These are phyloP conservation scores for Peniophora sp. DNA, from an alignment of 1,284 basidiomycete genomes.

Conservation along the genomic window DNA sequence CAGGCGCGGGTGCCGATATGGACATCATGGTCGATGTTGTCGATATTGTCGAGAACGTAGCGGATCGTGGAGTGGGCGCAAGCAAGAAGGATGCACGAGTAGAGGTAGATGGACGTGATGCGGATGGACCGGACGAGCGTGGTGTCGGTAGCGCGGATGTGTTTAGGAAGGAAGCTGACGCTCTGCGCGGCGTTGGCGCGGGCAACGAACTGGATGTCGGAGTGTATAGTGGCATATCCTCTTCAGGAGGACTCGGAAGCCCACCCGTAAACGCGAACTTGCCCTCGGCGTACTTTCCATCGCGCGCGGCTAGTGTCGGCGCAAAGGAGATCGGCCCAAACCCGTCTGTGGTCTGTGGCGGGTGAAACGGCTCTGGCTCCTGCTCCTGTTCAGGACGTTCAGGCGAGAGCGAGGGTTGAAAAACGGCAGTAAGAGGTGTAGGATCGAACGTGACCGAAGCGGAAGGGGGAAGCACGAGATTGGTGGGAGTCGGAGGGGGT, in stretches of 20 bases:
- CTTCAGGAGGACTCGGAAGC: constrained; percentile 52
- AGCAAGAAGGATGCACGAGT: too few species aligned
- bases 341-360: too few species aligned
- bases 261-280: constrained; percentile 45
- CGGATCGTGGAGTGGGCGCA: too few species aligned
- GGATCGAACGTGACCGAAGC: constrained; percentile 20
- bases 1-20: too few species aligned
- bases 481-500: constrained; percentile 5
- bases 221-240: constrained; percentile 17
- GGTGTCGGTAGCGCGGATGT: too few species aligned
- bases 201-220: too few species aligned
- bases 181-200: too few species aligned
- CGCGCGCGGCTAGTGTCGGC: constrained; percentile 44
- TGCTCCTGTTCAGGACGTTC: constrained; percentile 1
- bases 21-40: too few species aligned
- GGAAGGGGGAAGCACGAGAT: constrained; percentile 26
- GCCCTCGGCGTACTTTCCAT: constrained; percentile 65
- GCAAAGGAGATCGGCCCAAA: constrained; percentile 55
- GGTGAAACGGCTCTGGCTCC: not conserved
- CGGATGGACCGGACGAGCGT: too few species aligned
- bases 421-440: constrained; percentile 33
- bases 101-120: too few species aligned
- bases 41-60: too few species aligned
- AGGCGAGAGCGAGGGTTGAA: constrained; percentile 40
- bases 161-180: too few species aligned